Percentiles rank a stretch among this genome's conserved stretches.
These are phyloP conservation scores for Curvularia spicifera DNA, from an alignment of 2,329 filamentous ascomycete species.

Conservation along the genomic window DNA sequence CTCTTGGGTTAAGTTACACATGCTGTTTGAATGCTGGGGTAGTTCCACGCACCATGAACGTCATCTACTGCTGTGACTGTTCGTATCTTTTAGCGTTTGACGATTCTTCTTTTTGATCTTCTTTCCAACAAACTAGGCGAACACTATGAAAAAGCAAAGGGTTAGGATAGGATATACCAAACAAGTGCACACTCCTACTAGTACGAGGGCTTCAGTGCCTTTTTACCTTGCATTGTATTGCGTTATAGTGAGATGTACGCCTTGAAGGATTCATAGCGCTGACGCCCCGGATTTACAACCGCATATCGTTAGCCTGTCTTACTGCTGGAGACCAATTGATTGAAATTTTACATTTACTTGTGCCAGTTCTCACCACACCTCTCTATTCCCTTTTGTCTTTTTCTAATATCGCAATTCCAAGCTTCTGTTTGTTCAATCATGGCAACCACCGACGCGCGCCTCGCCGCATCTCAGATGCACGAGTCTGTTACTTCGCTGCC, in stretches of 20 bases:
- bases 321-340: background rate
- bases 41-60: background rate
- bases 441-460: background rate
- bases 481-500: background rate
- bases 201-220: conserved; percentile 18
- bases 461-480: background rate
- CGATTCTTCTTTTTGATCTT: background rate
- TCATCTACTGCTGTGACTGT: conserved; percentile 3
- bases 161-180: conserved; percentile 2
- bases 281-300: background rate
- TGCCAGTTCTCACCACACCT: background rate
- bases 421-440: background rate
- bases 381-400: background rate
- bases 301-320: background rate
- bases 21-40: background rate
- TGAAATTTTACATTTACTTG: background rate
- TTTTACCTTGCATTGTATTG: no score
- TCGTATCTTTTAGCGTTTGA: conserved; percentile 7
- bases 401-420: background rate
- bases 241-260: background rate
- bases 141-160: conserved; percentile 5
- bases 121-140: conserved; percentile 2
- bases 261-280: background rate
- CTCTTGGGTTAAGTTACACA: background rate
- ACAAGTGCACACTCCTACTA: background rate